Evolutionary conservation across 495 filamentous ascomycete genomes (phyloP), one percentile per base, ranked within the genome.

Genomic region (Sordaria brevicollis): DNA sequence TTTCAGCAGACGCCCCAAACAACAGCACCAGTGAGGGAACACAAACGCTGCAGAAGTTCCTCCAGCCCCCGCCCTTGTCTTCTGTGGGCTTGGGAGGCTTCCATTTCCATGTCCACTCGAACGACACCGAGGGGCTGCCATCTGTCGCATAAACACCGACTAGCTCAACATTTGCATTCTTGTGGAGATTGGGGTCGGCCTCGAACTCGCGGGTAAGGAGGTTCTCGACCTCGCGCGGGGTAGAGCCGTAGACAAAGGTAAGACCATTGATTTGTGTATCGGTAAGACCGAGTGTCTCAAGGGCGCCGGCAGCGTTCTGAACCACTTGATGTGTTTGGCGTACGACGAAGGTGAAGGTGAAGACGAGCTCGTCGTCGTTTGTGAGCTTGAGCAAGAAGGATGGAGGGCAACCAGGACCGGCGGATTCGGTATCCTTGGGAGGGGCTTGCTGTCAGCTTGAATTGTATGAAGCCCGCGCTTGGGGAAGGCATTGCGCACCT

Each of bases 31-130:
- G 29, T 1, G 67, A 35, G 37, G 67, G 38, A 67, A 36, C 36
- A 80, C 85, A 65, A 80, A 91, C 90, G 74, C 93, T 97, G 85
- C 95, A 98, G 75, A 89, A 90, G 74, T 94, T 98, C 74, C 92
- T 91, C 95, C 95, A 98, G 31, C 95, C 95, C 41, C 92, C 93
- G 49, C 90, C 93, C 73, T 88, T 89, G 75, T 97, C 95, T 75
- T 97, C 95, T 35, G 78, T 80, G 29, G 82, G 62, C 82, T 93
- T 97, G 17, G 95, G 95, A 15, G 95, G 93, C 73, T 91, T 92
- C 95, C 95, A 99, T 83, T 87, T 92, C 95, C 95, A 99, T 21
- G 89, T 89, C 92, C 94, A 99, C 35, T 95, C 90, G 77, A 97
- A 97, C 31, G 94, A 90, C 65, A 97, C 91, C 5, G 92, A 93